Evolutionary conservation across 2,329 filamentous ascomycete genomes (phyloP).

Genomic region (Cyphellophora europaea): DNA sequence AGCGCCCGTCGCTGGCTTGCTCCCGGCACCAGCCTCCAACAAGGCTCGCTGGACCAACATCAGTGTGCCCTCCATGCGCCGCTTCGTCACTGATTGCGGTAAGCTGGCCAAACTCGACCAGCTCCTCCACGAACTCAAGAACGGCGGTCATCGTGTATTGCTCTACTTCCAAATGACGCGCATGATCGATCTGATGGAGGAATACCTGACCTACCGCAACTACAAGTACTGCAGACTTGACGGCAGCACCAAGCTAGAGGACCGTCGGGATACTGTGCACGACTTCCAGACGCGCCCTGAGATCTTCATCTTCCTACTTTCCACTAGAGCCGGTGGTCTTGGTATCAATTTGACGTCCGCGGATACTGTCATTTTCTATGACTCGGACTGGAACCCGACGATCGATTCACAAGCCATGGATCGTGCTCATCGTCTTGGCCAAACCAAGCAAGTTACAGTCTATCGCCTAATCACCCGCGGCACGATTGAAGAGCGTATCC

Average conservation of each 20-base stretch:
- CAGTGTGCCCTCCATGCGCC: constrained; percentile 87
- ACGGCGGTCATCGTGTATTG: constrained; percentile 82
- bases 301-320: constrained; percentile 94
- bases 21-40: constrained; percentile 70
- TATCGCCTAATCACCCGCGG: constrained; percentile 95
- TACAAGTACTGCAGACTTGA: constrained; percentile 98
- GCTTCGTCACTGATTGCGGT: constrained; percentile 94
- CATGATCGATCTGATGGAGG: constrained; percentile 99
- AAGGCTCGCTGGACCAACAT: constrained; percentile 86
- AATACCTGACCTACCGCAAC: constrained; percentile 96
- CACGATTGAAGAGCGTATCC: constrained; percentile 95
- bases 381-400: constrained; percentile 98
- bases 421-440: constrained; percentile 90
- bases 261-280: constrained; percentile 88
- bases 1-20: constrained; percentile 55
- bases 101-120: constrained; percentile 88
- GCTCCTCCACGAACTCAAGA: constrained; percentile 81
- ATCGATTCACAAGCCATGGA: constrained; percentile 99
- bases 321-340: constrained; percentile 90
- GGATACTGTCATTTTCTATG: constrained; percentile 99
- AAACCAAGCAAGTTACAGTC: constrained; percentile 91
- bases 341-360: constrained; percentile 96
- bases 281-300: constrained; percentile 93
- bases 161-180: constrained; percentile 99
- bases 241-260: constrained; percentile 93